Base-by-base conservation (phyloP, 2,329 filamentous ascomycete genomes). In the Phialophora expanda region DNA sequence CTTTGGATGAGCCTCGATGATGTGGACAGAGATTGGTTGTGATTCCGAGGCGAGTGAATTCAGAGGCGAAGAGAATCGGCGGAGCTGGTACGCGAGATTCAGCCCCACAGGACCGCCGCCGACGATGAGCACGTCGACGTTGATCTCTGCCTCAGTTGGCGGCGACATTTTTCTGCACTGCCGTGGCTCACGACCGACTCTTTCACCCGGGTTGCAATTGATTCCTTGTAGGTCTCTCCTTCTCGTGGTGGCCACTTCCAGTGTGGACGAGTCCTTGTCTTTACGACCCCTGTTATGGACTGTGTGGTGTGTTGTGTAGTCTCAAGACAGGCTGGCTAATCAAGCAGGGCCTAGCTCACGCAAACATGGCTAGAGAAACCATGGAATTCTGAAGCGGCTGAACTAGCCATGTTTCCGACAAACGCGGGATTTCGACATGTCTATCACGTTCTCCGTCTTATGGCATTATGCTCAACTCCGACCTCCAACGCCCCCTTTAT, bases 1-100 rank as follows among this genome's bases (percentile, higher is more conserved):
- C 69, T 84, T 85, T 34, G 77, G 73, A 54, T 83, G 72, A 65
- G 82, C 80, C 69, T 85, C 83, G 62, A 85, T 78, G 54, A 84
- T 81, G 61, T 79, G 79, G 51, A 83, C 75, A 62, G 75, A 77
- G 60, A 78, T 73, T 17, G 65, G 64, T 8, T n/a, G 14, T 22
- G 24, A 50, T 20, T 44, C 26, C 20, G 58, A n/a, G 3, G 22
- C n/a, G 6, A 53, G 30, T 8, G 61, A 62, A n/a, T 65, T 44
- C 8, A 64, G 64, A 1, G 68, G 57, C 5, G 61, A 64, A 22
- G 68, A 70, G 61, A 66, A 80, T 8, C 81, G 75, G 17, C 62
- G 68, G 3, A 70, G 66, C 46, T 68, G 68, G 62, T 69, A 69
- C 12, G 67, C 67, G 11, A 71, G 63, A 48, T 67, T 71, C 12